Conservation (phyloP, 371 early-diverging fungal species). For the Mortierella sp. region DNA sequence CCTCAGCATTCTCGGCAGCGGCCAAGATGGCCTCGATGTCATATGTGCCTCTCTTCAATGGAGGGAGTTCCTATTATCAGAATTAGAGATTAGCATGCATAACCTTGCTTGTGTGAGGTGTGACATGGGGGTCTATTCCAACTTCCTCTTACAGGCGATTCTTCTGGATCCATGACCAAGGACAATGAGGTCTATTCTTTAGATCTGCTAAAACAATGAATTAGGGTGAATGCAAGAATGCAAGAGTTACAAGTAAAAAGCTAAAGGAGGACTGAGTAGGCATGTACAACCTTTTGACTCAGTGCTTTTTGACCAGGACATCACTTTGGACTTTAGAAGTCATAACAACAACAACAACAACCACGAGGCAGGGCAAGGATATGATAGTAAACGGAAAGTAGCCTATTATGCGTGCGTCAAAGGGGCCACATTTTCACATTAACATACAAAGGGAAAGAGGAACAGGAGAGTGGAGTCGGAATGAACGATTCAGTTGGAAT, state of each 20-base stretch:
- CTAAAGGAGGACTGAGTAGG: too few species aligned
- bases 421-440: background rate
- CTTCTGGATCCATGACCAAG: constrained; percentile 45
- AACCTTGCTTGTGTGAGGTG: background rate
- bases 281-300: background rate
- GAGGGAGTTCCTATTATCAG: constrained; percentile 42
- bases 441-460: background rate
- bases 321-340: background rate
- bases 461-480: too few species aligned
- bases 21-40: constrained; percentile 55
- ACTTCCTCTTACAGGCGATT: constrained; percentile 38
- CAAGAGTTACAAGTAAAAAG: background rate
- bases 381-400: background rate
- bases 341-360: too few species aligned
- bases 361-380: background rate
- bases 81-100: background rate
- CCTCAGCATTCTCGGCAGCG: constrained; percentile 48
- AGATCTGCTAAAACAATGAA: background rate
- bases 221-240: background rate
- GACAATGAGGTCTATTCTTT: background rate
- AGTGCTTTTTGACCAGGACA: background rate
- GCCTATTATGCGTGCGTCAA: constrained; percentile 1
- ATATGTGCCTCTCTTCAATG: constrained; percentile 47
- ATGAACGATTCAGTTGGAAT: too few species aligned
- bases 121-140: background rate